A percentile compares a stretch with the other conserved stretches of the same genome.
phyloP scores from a whole-genome alignment of 2,329 filamentous ascomycete genomes.

The Aspergillus fijiensis region DNA sequence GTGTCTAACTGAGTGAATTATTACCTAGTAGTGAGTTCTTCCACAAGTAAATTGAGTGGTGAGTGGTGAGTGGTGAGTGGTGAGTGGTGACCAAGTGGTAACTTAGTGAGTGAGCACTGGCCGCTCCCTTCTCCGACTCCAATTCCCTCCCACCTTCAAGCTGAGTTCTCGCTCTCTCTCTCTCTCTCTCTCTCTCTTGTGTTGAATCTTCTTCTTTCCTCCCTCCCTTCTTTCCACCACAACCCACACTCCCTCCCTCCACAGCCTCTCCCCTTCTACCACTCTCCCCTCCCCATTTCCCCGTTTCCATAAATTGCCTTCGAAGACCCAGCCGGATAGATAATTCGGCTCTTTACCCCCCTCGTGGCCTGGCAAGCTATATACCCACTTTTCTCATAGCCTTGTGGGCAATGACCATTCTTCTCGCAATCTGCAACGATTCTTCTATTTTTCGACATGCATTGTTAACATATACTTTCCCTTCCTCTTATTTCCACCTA shows the following conservation, averaged over 20 bases:
- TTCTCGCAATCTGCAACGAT: neutral
- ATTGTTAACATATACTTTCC: constrained; percentile 11
- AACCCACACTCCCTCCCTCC: neutral
- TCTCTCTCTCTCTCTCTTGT: too few species aligned
- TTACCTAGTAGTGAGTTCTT: neutral
- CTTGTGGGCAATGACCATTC: neutral
- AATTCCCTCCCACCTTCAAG: too few species aligned
- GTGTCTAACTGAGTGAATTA: too few species aligned
- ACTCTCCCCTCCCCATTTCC: neutral
- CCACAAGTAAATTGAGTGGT: neutral
- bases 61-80: too few species aligned
- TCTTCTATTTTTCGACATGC: constrained; percentile 12
- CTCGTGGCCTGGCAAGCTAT: neutral
- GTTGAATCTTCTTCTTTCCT: too few species aligned
- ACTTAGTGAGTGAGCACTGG: neutral
- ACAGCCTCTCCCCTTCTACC: neutral
- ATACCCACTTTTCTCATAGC: neutral
- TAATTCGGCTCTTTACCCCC: neutral
- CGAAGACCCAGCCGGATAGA: neutral
- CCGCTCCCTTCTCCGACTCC: neutral
- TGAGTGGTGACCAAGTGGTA: too few species aligned
- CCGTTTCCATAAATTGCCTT: neutral
- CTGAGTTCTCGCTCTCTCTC: too few species aligned
- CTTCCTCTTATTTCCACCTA: constrained; percentile 8
- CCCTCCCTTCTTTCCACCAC: too few species aligned